Evolutionary conservation across 2,329 filamentous ascomycete species (phyloP), one percentile per base, ranked within the genome.

Genomic region (Fusarium proliferatum): DNA sequence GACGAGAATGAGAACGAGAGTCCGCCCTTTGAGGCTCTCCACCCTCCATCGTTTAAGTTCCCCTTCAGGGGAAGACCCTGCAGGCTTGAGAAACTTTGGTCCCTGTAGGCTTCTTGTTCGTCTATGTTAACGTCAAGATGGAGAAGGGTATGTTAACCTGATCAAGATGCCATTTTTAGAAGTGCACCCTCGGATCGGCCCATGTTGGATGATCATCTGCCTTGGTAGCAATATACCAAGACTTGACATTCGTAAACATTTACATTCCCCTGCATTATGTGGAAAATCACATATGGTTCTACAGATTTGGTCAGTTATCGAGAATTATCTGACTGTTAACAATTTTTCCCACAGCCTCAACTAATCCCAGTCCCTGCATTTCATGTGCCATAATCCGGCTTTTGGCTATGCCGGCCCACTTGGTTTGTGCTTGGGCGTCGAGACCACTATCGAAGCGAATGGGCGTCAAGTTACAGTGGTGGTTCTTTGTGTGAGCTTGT

Each of bases 331-430:
- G n/a, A 12, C 19, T 4, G 9, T 21, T 75, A 73, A 64, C 55
- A 61, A 11, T 48, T 26, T 38, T 38, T 63, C 23, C 11, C 57
- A 62, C 52, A 67, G 43, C 64, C 67, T 59, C 53, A 53, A 58
- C 10, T 45, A 38, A 56, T 26, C 72, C 72, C 41, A 60, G 73
- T 73, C 72, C 72, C 69, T 75, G 72, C 62, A 62, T 71, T 49
- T 61, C 46, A 75, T 66, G 55, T 67, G 55, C 61, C 52, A 69
- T 62, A 71, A 76, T 77, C 74, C 76, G 69, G 75, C 72, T 77
- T 77, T 72, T 72, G 61, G 51, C 58, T 67, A 26, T 48, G 64
- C 63, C 36, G 61, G 67, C 74, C 76, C 76, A 77, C 76, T 76
- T 77, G 71, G 76, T 52, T 67, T 61, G 67, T 58, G 61, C 48